Base-by-base conservation (phyloP, 257 asterid species). In the Scutellaria minor region DNA sequence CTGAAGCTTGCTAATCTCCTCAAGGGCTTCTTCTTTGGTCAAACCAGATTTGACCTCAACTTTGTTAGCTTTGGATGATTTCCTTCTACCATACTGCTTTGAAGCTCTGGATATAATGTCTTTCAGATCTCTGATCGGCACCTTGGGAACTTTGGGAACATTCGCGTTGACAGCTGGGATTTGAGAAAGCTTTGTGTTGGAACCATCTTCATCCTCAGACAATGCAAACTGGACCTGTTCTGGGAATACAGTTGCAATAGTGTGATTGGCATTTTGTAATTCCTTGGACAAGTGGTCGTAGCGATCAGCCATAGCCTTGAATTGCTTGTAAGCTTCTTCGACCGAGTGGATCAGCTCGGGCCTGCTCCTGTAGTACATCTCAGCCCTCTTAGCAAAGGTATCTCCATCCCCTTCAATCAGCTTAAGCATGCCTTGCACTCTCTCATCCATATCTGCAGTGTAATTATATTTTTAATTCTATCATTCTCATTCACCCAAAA, bases 391-490 rank as follows among this genome's bases (percentile, higher is more conserved):
- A 9, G 93, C 92, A 59, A 94, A 94, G 11, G 99, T 89, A 73
- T 94, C 99, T 3, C 98, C 99, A 20, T 91, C 98, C 15, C 85
- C 93, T 81, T 91, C 87, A 11, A 94, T 85, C 12, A 94, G 86
- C 64, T 76, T 84, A 7, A 94, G 86, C 88, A 87, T 88, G 50
- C 71, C n/a, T 31, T 85, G 88, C n/a, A 88, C 93, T 61, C 86
- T 87, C 56, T 91, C 96, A 72, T 89, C 97, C 97, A 94, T 91
- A 75, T 94, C 99, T 93, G 65, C 85, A 72, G 31, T 47, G 0
- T 5, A 1, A 24, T 24, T 2, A 24, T 24, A 1, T 3, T 56
- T 24, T 6, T 8, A 56, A 56, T 56, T 37, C 37, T 35, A 37
- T 59, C 45, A 59, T 59, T 59, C 65, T 11, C 46, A 37, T 31